These are phyloP conservation scores for Cadophora malorum DNA, from an alignment of 2,329 filamentous ascomycete species.

Conservation along the genomic window DNA sequence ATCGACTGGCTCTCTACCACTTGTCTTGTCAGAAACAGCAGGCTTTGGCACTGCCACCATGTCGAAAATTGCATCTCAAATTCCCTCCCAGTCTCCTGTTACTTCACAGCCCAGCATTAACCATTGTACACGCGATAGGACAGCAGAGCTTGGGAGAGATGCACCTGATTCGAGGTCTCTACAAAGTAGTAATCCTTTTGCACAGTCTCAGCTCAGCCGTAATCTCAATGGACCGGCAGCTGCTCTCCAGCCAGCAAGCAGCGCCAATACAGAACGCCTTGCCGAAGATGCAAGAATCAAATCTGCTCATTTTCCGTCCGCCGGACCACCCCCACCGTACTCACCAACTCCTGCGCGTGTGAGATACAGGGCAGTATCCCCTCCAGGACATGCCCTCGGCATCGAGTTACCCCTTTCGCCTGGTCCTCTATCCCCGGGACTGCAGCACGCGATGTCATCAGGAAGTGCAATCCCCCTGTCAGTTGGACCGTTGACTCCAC, in stretches of 20 bases:
- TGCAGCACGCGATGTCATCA: slow-evolving; percentile 67
- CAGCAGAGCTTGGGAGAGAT: slow-evolving; percentile 29
- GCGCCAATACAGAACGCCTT: slow-evolving; percentile 22
- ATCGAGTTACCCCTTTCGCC: slow-evolving; percentile 63
- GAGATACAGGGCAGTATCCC: slow-evolving; percentile 63
- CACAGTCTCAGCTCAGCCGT: slow-evolving; percentile 29
- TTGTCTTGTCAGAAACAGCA: slow-evolving; percentile 37
- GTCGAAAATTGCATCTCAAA: slow-evolving; percentile 28
- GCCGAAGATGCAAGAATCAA: slow-evolving; percentile 18
- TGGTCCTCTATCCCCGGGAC: slow-evolving; percentile 65
- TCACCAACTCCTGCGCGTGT: slow-evolving; percentile 39
- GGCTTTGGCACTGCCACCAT: slow-evolving; percentile 28
- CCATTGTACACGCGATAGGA: slow-evolving; percentile 26
- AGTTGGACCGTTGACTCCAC: slow-evolving; percentile 61
- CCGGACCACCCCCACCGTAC: slow-evolving; percentile 43
- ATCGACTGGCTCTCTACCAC: slow-evolving; percentile 39
- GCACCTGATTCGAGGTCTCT: slow-evolving; percentile 25
- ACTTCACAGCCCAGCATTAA: slow-evolving; percentile 18
- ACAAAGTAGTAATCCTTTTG: slow-evolving; percentile 40
- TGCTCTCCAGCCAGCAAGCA: slow-evolving; percentile 20
- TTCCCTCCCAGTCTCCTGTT: slow-evolving; percentile 20
- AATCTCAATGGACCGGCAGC: slow-evolving; percentile 25
- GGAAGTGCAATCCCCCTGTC: slow-evolving; percentile 66
- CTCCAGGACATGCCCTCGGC: slow-evolving; percentile 57
- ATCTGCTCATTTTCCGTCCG: slow-evolving; percentile 24